These are phyloP conservation scores for Sporothrix humicola DNA, from an alignment of 2,329 filamentous ascomycete species.

Conservation along the genomic window DNA sequence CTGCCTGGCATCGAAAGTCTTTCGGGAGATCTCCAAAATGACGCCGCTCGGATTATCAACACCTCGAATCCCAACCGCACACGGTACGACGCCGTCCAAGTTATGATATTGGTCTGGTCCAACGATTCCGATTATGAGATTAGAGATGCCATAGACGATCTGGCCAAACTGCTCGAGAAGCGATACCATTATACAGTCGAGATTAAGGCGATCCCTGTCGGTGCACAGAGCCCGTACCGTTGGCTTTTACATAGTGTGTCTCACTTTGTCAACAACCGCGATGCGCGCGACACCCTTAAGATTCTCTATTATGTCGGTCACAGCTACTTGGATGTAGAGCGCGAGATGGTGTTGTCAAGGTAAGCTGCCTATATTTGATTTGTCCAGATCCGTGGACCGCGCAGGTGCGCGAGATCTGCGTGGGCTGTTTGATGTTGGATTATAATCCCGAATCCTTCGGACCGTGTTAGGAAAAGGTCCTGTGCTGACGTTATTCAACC, in stretches of 20 bases:
- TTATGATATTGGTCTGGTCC: slow-evolving; percentile 62
- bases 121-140: slow-evolving; percentile 57
- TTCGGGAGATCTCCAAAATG: slow-evolving; percentile 59
- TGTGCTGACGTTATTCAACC: background rate
- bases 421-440: background rate
- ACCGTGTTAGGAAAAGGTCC: background rate
- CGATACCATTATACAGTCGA: slow-evolving; percentile 59
- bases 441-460: slow-evolving; percentile 7
- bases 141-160: slow-evolving; percentile 52
- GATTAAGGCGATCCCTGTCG: slow-evolving; percentile 56
- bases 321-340: slow-evolving; percentile 59
- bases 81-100: slow-evolving; percentile 60
- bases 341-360: slow-evolving; percentile 65
- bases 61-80: slow-evolving; percentile 55
- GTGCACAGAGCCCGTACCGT: slow-evolving; percentile 54
- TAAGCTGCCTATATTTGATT: slow-evolving; percentile 40
- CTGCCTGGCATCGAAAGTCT: slow-evolving; percentile 58
- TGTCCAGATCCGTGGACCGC: background rate
- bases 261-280: slow-evolving; percentile 59
- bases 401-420: background rate
- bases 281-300: slow-evolving; percentile 62
- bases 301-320: slow-evolving; percentile 64
- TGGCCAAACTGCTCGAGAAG: slow-evolving; percentile 58
- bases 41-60: slow-evolving; percentile 54
- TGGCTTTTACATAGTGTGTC: slow-evolving; percentile 60